Base-by-base conservation (phyloP, 164 flowering plant genomes). In the Macadamia integrifolia region DNA sequence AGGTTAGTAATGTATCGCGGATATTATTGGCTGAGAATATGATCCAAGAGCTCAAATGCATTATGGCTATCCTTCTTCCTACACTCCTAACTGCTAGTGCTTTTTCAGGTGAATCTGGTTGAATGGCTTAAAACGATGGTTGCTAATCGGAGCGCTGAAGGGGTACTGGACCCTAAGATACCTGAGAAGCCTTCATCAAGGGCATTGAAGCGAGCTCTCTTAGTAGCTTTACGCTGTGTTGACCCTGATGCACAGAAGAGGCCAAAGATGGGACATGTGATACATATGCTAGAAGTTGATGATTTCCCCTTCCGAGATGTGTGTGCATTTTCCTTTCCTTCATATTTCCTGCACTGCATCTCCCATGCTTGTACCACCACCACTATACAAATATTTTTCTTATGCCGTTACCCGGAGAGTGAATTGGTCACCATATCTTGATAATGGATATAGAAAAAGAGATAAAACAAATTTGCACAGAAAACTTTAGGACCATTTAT, bases 41-140 rank as follows among this genome's bases (percentile, higher is more conserved):
- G 1, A 1, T 11, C 14, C 1, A 42, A 58, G 28, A 14, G 43
- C 9, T 29, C 15, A 42, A 18, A 23, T 50, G 6, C 46, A 9
- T 28, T 42, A 46, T 23, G 14, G 18, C 11, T 50, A 9, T 55
- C 28, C 48, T 70, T 53, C 40, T 60, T 53, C 14, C 15, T 57
- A 9, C 44, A 2, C 31, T 61, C 53, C 55, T 63, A 23, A 46
- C 35, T n/a, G 31, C 58, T 56, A 42, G 57, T 68, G 52, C 28
- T 66, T 58, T 77, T 73, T 40, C 80, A 87, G 91, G 90, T 87
- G 75, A 82, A 86, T 58, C 62, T 89, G 58, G 81, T 87, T 10
- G 94, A 89, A 3, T 89, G 91, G 94, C 85, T 89, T 30, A 87
- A 87, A 80, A 80, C 62, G 61, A 89, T 87, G 91, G 90, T 89